These are phyloP conservation scores for Boletus eberwhitei DNA, from an alignment of 768 basidiomycete genomes.

Conservation along the genomic window DNA sequence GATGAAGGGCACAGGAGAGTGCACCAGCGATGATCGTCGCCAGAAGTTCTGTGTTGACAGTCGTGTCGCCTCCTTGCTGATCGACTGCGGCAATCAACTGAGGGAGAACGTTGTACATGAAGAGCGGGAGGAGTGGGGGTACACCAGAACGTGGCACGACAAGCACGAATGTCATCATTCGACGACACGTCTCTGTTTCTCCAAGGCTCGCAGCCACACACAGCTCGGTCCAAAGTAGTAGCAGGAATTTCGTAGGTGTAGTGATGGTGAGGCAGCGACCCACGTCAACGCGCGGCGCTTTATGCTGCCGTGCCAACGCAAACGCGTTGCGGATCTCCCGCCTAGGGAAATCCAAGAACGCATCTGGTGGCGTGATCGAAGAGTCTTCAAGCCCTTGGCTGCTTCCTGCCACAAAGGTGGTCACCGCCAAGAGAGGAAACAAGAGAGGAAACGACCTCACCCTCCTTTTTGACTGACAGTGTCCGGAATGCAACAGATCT, in stretches of 20 bases:
- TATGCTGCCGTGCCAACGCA: slow-evolving; percentile 54
- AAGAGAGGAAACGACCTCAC: slow-evolving; percentile 26
- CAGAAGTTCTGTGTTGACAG: slow-evolving; percentile 58
- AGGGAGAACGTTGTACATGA: slow-evolving; percentile 66
- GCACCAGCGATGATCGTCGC: slow-evolving; percentile 62
- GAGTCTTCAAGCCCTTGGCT: slow-evolving; percentile 16
- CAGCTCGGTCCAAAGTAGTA: slow-evolving; percentile 67
- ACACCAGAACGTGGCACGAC: slow-evolving; percentile 53
- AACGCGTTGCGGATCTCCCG: slow-evolving; percentile 58
- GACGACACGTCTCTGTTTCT: slow-evolving; percentile 59
- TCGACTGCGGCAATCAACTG: slow-evolving; percentile 54
- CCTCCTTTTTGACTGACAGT: slow-evolving; percentile 35
- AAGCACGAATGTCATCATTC: slow-evolving; percentile 66
- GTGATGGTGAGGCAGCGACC: slow-evolving; percentile 59
- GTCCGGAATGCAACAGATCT: slow-evolving; percentile 38
- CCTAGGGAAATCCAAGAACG: slow-evolving; percentile 53
- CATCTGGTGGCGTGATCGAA: slow-evolving; percentile 26
- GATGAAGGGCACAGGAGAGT: slow-evolving; percentile 62
- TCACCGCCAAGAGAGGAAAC: neutral
- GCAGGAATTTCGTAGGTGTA: slow-evolving; percentile 59
- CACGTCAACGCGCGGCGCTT: slow-evolving; percentile 63
- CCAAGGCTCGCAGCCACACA: slow-evolving; percentile 49
- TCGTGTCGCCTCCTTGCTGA: slow-evolving; percentile 48
- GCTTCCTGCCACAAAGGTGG: slow-evolving; percentile 10
- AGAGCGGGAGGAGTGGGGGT: slow-evolving; percentile 71